Percentiles rank a stretch among this genome's conserved stretches.
Evolutionary conservation across 164 flowering plant species (phyloP).

Genomic region (Sextonia rubra): DNA sequence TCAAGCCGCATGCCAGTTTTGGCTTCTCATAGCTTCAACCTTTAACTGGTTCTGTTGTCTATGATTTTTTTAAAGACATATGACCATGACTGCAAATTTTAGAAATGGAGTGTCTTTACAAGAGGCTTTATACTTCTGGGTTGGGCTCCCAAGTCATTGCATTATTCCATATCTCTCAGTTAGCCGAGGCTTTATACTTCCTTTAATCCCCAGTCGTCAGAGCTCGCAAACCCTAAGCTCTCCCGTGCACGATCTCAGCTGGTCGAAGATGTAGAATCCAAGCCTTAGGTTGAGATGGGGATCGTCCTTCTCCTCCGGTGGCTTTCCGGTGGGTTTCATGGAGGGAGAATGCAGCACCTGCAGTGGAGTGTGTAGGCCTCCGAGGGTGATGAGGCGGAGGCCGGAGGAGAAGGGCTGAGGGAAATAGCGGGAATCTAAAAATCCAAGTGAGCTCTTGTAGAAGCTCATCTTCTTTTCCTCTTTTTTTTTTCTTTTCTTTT

Average conservation of each 20-base stretch:
- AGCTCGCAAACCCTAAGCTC: slow-evolving; percentile 62
- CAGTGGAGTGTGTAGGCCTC: neutral
- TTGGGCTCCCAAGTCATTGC: too few relatives aligned
- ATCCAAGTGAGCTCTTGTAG: neutral
- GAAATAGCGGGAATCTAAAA: neutral
- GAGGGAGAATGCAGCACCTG: neutral
- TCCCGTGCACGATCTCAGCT: slow-evolving; percentile 56
- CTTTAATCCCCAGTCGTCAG: slow-evolving; percentile 24
- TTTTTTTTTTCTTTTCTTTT: too few relatives aligned
- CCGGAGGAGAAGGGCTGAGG: neutral
- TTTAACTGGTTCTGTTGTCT: too few relatives aligned
- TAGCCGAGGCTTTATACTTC: too few relatives aligned
- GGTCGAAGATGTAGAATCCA: slow-evolving; percentile 6
- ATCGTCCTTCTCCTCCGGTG: neutral
- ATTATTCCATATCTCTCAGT: too few relatives aligned
- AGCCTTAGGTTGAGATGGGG: neutral
- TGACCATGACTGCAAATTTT: too few relatives aligned
- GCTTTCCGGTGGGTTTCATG: neutral
- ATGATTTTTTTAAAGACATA: too few relatives aligned
- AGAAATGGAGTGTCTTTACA: too few relatives aligned
- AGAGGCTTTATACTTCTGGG: too few relatives aligned
- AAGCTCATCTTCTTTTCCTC: neutral
- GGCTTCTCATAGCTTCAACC: too few relatives aligned
- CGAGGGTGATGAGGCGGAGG: neutral
- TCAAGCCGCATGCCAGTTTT: too few relatives aligned